Percentiles rank a stretch among this genome's conserved stretches.
Evolutionary conservation across 2,329 filamentous ascomycete genomes (phyloP).

Genomic region (Sporothrix mexicana): DNA sequence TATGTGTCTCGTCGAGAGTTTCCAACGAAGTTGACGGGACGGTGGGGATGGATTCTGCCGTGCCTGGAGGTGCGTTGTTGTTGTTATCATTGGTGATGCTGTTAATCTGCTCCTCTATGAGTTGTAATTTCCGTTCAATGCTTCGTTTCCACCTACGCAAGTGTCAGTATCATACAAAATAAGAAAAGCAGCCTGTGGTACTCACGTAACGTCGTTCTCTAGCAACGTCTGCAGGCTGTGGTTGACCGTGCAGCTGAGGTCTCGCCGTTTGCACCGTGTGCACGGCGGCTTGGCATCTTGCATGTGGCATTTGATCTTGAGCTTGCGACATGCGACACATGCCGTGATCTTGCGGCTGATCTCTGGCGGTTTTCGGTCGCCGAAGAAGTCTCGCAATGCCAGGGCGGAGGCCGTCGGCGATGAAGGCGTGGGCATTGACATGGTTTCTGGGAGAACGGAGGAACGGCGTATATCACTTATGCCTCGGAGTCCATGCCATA

Average conservation of each 20-base stretch:
- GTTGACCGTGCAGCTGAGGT: conserved; percentile 20
- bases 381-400: conserved; percentile 11
- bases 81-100: not conserved
- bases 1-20: not conserved
- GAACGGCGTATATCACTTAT: not conserved
- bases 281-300: conserved; percentile 7
- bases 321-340: conserved; percentile 9
- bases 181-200: not conserved
- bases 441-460: not conserved
- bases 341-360: conserved; percentile 24
- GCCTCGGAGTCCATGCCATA: not conserved
- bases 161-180: too few species aligned
- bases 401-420: conserved; percentile 12
- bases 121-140: conserved; percentile 8
- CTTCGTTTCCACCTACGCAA: not conserved
- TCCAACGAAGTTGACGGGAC: not conserved
- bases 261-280: conserved; percentile 7
- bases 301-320: conserved; percentile 25
- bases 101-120: conserved; percentile 8
- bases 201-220: conserved; percentile 18
- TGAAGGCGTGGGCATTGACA: conserved; percentile 17
- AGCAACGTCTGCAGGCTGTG: conserved; percentile 27
- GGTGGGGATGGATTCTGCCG: not conserved
- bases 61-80: not conserved
- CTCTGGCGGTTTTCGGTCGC: conserved; percentile 18